Percentiles rank a stretch among this genome's conserved stretches.
Conservation (phyloP, 306 rosid genomes). For the Dicorynia guianensis region DNA sequence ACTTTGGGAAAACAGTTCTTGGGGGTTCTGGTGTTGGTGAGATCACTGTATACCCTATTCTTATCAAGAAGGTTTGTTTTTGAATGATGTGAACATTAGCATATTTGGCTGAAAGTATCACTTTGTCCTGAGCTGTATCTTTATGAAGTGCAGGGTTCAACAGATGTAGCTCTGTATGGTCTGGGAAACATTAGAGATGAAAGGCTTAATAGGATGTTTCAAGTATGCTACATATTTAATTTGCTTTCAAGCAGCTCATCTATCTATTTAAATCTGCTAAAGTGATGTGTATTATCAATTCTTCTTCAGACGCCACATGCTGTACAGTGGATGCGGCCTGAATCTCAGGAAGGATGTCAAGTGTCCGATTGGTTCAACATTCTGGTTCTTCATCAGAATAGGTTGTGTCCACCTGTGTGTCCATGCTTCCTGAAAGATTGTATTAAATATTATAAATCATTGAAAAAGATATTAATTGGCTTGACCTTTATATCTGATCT, state of each 20-base stretch:
- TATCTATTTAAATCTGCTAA: conserved; percentile 29
- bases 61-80: conserved; percentile 82
- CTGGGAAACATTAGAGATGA: conserved; percentile 98
- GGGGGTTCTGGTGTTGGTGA: conserved; percentile 99
- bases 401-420: conserved; percentile 57
- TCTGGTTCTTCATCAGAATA: conserved; percentile 55
- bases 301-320: conserved; percentile 95
- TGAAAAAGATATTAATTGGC: conserved; percentile 34
- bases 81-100: conserved; percentile 36
- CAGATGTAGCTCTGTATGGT: conserved; percentile 93
- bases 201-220: conserved; percentile 98
- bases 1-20: conserved; percentile 95
- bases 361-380: conserved; percentile 97
- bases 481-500: conserved; percentile 18
- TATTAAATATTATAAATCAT: conserved; percentile 15
- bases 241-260: conserved; percentile 37
- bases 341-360: conserved; percentile 84
- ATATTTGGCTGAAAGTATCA: conserved; percentile 16
- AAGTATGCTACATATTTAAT: conserved; percentile 57
- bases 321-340: conserved; percentile 94
- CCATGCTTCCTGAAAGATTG: conserved; percentile 26
- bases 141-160: conserved; percentile 77
- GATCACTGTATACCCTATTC: conserved; percentile 87
- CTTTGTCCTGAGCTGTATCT: conserved; percentile 32
- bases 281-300: conserved; percentile 30